Conservation (phyloP, 2,329 filamentous ascomycete genomes). For the Pseudogymnoascus sp. region DNA sequence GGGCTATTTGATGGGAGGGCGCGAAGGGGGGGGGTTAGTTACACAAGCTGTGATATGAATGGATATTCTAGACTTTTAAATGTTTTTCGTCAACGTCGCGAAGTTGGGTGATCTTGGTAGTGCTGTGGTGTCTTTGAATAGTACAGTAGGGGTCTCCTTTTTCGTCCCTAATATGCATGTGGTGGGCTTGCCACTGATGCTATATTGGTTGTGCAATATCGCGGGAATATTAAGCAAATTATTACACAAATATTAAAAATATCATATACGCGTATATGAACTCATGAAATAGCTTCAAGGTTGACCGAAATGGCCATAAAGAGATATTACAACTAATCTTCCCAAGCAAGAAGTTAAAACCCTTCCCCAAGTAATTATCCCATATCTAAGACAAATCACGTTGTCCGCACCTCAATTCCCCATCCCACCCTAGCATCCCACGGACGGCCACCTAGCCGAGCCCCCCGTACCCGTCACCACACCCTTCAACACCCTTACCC, state of each 20-base stretch:
- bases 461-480: not conserved
- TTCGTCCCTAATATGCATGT: too few species aligned
- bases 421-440: not conserved
- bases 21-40: not conserved
- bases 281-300: not conserved
- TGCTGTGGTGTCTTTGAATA: too few species aligned
- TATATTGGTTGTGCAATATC: too few species aligned
- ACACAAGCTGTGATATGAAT: conserved; percentile 5
- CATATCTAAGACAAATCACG: not conserved
- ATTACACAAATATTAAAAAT: not conserved
- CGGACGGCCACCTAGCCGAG: not conserved
- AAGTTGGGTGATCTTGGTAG: too few species aligned
- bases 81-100: too few species aligned
- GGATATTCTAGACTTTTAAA: conserved; percentile 1
- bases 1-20: conserved; percentile 1
- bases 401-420: not conserved
- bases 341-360: not conserved
- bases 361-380: not conserved
- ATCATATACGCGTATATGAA: not conserved
- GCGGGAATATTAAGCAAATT: not conserved
- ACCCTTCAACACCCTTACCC: not conserved
- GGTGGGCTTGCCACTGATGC: not conserved
- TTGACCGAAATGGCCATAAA: not conserved
- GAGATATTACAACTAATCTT: not conserved
- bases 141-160: too few species aligned